Conservation (phyloP, 352 stramenopile genomes). For the Phytophthora agathidicida region DNA sequence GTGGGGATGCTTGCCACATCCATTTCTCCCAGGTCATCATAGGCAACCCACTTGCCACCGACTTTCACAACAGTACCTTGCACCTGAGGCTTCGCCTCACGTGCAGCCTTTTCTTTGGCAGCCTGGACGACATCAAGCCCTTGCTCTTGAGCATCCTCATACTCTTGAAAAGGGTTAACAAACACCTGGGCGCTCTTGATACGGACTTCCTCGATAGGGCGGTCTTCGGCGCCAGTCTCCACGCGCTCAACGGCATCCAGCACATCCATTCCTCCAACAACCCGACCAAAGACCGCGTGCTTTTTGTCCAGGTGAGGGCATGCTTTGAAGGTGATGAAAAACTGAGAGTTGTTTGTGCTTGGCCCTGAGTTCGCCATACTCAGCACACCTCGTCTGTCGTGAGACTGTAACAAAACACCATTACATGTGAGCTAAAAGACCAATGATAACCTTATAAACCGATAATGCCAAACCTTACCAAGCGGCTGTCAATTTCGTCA, state of each 20-base stretch:
- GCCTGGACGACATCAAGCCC: slow-evolving; percentile 64
- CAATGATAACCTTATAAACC: not conserved
- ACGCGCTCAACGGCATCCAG: slow-evolving; percentile 84
- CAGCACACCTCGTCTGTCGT: slow-evolving; percentile 92
- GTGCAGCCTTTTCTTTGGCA: slow-evolving; percentile 54
- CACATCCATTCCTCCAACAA: slow-evolving; percentile 92
- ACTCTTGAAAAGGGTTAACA: slow-evolving; percentile 91
- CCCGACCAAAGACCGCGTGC: slow-evolving; percentile 96
- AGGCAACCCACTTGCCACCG: slow-evolving; percentile 78
- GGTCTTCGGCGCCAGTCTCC: slow-evolving; percentile 78
- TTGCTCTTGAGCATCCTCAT: slow-evolving; percentile 61
- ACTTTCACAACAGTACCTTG: slow-evolving; percentile 85
- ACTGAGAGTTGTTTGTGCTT: slow-evolving; percentile 98
- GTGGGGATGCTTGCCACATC: slow-evolving; percentile 57
- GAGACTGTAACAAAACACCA: slow-evolving; percentile 47
- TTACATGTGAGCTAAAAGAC: slow-evolving; percentile 5
- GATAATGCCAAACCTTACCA: slow-evolving; percentile 54
- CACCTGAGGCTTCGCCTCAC: slow-evolving; percentile 53
- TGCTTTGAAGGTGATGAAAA: slow-evolving; percentile 98
- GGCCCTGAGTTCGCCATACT: slow-evolving; percentile 97
- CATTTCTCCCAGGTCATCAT: slow-evolving; percentile 68
- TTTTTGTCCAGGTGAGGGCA: slow-evolving; percentile 98
- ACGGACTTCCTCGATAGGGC: slow-evolving; percentile 81
- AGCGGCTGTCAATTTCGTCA: slow-evolving; percentile 97
- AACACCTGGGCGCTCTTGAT: slow-evolving; percentile 86